phyloP scores from a whole-genome alignment of 2,329 filamentous ascomycete genomes.

The Pseudogymnoascus sp. region DNA sequence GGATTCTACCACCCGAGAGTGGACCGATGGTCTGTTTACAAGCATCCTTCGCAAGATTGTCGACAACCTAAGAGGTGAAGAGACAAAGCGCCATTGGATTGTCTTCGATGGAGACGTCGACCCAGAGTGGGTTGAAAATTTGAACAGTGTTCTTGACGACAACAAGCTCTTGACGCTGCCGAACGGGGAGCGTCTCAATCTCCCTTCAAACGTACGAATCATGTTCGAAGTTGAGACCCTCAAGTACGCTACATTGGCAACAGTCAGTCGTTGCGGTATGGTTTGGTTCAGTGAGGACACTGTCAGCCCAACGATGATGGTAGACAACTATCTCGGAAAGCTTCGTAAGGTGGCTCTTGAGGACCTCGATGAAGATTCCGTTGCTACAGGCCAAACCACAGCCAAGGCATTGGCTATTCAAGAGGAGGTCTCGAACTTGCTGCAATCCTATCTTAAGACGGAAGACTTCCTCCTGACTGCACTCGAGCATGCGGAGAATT shows the following conservation, averaged over 20 bases:
- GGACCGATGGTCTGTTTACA: constrained; percentile 97
- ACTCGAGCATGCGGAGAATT: constrained; percentile 65
- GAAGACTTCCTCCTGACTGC: constrained; percentile 76
- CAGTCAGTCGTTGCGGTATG: constrained; percentile 99
- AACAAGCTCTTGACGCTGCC: constrained; percentile 96
- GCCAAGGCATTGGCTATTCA: constrained; percentile 75
- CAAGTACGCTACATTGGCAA: constrained; percentile 94
- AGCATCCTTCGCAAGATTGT: constrained; percentile 97
- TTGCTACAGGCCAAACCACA: constrained; percentile 65
- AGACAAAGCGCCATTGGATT: constrained; percentile 97
- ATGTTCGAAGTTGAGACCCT: constrained; percentile 99
- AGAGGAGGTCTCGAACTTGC: constrained; percentile 66
- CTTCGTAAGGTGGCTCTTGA: constrained; percentile 81
- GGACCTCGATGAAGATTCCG: constrained; percentile 87
- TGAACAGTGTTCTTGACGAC: constrained; percentile 98
- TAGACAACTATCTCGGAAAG: constrained; percentile 79
- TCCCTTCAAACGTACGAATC: constrained; percentile 91
- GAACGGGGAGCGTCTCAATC: constrained; percentile 93
- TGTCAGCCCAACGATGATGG: constrained; percentile 86
- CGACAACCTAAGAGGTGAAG: constrained; percentile 95
- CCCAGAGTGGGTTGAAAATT: constrained; percentile 98
- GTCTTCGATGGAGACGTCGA: constrained; percentile 99
- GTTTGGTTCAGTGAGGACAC: constrained; percentile 99
- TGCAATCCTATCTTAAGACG: constrained; percentile 65
- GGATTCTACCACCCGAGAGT: constrained; percentile 94